Evolutionary conservation across 2,329 filamentous ascomycete species (phyloP).

Genomic region (Metarhizium guizhouense): DNA sequence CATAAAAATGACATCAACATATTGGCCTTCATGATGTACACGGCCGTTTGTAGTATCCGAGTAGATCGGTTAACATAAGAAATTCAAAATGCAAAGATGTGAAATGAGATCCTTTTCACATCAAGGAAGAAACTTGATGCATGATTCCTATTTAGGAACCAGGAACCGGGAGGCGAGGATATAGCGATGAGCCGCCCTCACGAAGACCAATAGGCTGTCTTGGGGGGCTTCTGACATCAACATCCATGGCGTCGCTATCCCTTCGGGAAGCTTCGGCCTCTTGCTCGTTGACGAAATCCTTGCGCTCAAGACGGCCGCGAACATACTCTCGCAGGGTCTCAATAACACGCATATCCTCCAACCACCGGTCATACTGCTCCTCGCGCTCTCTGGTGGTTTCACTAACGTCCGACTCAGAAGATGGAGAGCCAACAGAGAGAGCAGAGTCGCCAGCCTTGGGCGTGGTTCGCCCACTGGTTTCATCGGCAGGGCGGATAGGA

Average conservation of each 20-base stretch:
- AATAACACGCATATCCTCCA: conserved; percentile 57
- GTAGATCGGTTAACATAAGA: background rate
- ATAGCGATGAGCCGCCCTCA: conserved; percentile 27
- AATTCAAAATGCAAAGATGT: background rate
- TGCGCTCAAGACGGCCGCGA: conserved; percentile 44
- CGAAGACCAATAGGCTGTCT: conserved; percentile 15
- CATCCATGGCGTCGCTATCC: conserved; percentile 26
- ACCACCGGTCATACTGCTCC: conserved; percentile 55
- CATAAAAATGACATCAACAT: background rate
- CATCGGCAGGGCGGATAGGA: conserved; percentile 26
- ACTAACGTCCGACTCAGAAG: conserved; percentile 44
- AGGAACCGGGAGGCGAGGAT: conserved; percentile 30
- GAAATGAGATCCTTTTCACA: background rate
- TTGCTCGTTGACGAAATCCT: conserved; percentile 38
- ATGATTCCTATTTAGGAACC: conserved; percentile 5
- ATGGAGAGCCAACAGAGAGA: conserved; percentile 42
- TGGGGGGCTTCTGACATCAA: conserved; percentile 23
- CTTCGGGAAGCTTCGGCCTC: conserved; percentile 10
- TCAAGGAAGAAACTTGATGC: background rate
- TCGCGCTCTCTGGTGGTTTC: conserved; percentile 46
- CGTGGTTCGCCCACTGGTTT: conserved; percentile 30
- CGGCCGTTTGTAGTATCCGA: background rate
- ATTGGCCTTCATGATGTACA: background rate
- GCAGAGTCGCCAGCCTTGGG: conserved; percentile 35
- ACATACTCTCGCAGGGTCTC: conserved; percentile 53